phyloP scores from a whole-genome alignment of 148 eudicot genomes.

The Heliosperma pusillum region DNA sequence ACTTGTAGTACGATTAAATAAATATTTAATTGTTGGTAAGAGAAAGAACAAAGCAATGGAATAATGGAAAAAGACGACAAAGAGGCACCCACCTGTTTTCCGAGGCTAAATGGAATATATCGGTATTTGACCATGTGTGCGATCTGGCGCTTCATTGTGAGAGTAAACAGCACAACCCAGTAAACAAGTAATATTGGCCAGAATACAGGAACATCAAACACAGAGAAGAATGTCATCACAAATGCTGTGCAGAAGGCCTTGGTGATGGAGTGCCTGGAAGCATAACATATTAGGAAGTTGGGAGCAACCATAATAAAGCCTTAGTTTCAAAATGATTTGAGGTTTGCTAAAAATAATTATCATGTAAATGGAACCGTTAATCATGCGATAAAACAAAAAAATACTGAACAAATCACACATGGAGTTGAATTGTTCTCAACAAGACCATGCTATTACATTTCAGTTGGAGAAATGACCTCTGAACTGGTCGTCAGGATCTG shows the following conservation, averaged over 20 bases:
- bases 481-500: not conserved
- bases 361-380: not conserved
- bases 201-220: slow-evolving; percentile 62
- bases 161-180: slow-evolving; percentile 68
- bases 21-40: not conserved
- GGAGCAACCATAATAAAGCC: not conserved
- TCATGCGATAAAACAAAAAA: not conserved
- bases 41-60: not conserved
- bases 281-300: not conserved
- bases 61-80: not conserved
- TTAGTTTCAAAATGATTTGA: not conserved
- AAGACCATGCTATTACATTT: not conserved
- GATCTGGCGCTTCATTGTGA: slow-evolving; percentile 90
- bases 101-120: slow-evolving; percentile 74
- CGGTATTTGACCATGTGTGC: slow-evolving; percentile 88
- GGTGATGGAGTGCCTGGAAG: slow-evolving; percentile 66
- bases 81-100: slow-evolving; percentile 60
- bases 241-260: slow-evolving; percentile 59
- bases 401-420: not conserved
- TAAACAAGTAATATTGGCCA: slow-evolving; percentile 66
- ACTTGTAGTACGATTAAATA: too few relatives aligned
- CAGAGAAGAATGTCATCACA: slow-evolving; percentile 54
- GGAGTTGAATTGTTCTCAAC: not conserved
- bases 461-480: not conserved
- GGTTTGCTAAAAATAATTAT: not conserved